Conservation (phyloP, 2,329 filamentous ascomycete species). For the Arthrocladium fulminans region DNA sequence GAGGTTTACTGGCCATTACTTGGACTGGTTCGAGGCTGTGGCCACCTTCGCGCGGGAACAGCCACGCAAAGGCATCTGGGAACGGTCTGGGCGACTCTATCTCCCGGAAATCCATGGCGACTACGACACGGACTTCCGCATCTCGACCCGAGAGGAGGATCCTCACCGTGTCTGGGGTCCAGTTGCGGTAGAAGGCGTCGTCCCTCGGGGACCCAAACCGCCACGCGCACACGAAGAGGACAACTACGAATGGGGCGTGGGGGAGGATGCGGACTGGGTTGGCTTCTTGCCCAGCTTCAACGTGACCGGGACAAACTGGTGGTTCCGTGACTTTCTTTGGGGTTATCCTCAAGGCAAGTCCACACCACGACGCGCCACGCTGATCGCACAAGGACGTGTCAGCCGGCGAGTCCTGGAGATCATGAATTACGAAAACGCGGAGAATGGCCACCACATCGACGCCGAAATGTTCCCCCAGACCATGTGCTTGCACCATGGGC, state of each 20-base stretch:
- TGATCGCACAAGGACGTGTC: conserved; percentile 66
- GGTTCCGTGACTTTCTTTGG: conserved; percentile 29
- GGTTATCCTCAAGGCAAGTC: conserved; percentile 40
- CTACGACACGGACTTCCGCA: conserved; percentile 30
- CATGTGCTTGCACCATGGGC: conserved; percentile 63
- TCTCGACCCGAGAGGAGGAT: conserved; percentile 19
- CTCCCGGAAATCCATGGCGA: conserved; percentile 44
- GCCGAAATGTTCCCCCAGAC: conserved; percentile 74
- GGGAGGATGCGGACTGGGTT: conserved; percentile 65
- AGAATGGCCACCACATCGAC: conserved; percentile 62
- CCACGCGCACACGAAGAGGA: conserved; percentile 52
- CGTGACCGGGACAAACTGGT: conserved; percentile 62
- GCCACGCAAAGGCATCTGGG: conserved; percentile 51
- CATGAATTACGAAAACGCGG: conserved; percentile 68
- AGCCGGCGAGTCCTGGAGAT: conserved; percentile 62
- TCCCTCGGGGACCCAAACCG: conserved; percentile 55
- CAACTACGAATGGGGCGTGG: conserved; percentile 65
- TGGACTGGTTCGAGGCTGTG: conserved; percentile 64
- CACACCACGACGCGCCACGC: conserved; percentile 64
- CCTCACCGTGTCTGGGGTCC: conserved; percentile 53
- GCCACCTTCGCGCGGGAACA: conserved; percentile 45
- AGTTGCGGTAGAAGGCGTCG: conserved; percentile 48
- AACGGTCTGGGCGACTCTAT: conserved; percentile 50
- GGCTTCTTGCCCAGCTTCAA: conserved; percentile 74
- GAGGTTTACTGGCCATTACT: conserved; percentile 70